A percentile compares a stretch with the other conserved stretches of the same genome.
Conservation (phyloP, 331 rosid genomes). For the Prunus yedoensis region DNA sequence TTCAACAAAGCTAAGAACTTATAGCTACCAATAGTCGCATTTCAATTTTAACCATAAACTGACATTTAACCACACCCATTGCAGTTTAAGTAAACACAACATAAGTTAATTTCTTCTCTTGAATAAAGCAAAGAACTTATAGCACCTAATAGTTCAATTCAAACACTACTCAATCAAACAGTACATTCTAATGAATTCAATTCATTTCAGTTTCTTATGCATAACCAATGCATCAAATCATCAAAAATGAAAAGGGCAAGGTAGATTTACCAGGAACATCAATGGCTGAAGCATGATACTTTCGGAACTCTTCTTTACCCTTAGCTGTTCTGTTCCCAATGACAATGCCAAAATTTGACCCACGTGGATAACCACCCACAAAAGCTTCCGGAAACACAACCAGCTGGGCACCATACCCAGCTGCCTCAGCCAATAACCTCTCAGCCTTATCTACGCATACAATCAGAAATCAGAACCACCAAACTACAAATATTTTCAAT, state of each 20-base stretch:
- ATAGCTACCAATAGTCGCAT: not conserved
- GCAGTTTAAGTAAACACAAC: not conserved
- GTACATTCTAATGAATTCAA: not conserved
- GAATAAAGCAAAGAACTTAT: not conserved
- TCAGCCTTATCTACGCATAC: constrained; percentile 78
- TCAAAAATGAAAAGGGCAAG: not conserved
- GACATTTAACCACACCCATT: not conserved
- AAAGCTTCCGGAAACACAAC: constrained; percentile 97
- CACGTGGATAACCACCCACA: constrained; percentile 97
- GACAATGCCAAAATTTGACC: constrained; percentile 63
- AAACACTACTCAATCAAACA: not conserved
- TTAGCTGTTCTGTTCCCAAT: constrained; percentile 66
- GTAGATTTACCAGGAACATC: constrained; percentile 73
- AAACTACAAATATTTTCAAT: not conserved
- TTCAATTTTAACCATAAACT: not conserved
- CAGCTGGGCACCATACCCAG: constrained; percentile 73
- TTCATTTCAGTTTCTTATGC: not conserved
- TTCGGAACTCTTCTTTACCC: constrained; percentile 89
- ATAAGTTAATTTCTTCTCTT: not conserved
- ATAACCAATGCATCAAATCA: not conserved
- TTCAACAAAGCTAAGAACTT: not conserved
- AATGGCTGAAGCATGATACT: constrained; percentile 77
- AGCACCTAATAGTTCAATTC: not conserved
- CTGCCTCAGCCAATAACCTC: constrained; percentile 85
- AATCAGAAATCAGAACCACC: constrained; percentile 17